phyloP scores from a whole-genome alignment of 192 early-diverging fungal genomes.

The Phycomyces nitens region DNA sequence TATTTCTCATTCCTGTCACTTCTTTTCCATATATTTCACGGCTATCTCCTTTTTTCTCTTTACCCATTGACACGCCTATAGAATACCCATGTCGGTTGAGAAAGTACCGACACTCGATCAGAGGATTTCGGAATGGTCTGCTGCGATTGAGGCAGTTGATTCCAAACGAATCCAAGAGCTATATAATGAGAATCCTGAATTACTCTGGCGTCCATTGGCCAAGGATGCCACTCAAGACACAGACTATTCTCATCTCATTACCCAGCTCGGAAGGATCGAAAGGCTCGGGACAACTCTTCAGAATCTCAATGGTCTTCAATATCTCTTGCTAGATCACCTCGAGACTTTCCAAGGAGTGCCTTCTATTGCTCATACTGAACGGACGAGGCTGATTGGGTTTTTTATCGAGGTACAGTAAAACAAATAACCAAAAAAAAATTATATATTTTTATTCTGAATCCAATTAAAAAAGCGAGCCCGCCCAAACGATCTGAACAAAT shows the following conservation, averaged over 20 bases:
- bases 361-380: constrained; percentile 5
- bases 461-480: not conserved
- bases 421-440: constrained; percentile 1
- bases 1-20: no score
- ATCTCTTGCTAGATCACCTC: constrained; percentile 9
- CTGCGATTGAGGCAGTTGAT: constrained; percentile 13
- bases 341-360: not conserved
- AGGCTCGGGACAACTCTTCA: constrained; percentile 6
- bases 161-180: constrained; percentile 4
- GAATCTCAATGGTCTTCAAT: constrained; percentile 9
- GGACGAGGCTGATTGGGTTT: constrained; percentile 13
- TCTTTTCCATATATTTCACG: not conserved
- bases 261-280: constrained; percentile 3
- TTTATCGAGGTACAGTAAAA: constrained; percentile 14
- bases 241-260: constrained; percentile 12
- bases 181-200: constrained; percentile 4
- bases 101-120: not conserved
- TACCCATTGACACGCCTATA: not conserved
- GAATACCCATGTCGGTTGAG: not conserved
- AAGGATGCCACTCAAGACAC: constrained; percentile 5
- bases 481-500: not conserved
- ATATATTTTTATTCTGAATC: no score
- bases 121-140: constrained; percentile 7
- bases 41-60: not conserved
- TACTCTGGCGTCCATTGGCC: constrained; percentile 13